These are phyloP conservation scores for Flaveria ramosissima DNA, from an alignment of 129 eudicot species.

Conservation along the genomic window DNA sequence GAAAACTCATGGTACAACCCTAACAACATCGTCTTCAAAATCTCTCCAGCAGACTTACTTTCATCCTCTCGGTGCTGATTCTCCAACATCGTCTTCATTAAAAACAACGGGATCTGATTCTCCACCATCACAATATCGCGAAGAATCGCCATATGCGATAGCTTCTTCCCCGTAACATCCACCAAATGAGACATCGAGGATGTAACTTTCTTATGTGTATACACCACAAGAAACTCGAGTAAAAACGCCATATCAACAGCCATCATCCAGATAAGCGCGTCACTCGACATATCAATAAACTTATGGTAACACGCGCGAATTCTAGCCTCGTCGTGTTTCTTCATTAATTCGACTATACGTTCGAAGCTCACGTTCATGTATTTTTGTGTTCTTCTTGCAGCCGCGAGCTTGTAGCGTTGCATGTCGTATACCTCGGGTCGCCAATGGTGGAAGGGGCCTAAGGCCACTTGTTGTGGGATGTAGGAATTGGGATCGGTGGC, in stretches of 20 bases:
- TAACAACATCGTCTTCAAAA: slow-evolving; percentile 36
- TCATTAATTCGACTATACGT: slow-evolving; percentile 38
- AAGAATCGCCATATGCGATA: slow-evolving; percentile 53
- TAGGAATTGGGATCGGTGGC: slow-evolving; percentile 48
- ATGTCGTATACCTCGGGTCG: slow-evolving; percentile 61
- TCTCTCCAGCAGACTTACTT: slow-evolving; percentile 37
- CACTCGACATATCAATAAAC: slow-evolving; percentile 45
- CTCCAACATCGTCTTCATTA: slow-evolving; percentile 41
- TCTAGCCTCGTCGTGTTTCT: slow-evolving; percentile 33
- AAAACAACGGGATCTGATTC: slow-evolving; percentile 69
- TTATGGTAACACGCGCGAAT: slow-evolving; percentile 62
- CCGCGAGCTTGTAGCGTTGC: slow-evolving; percentile 62
- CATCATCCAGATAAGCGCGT: slow-evolving; percentile 72
- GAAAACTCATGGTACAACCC: slow-evolving; percentile 54
- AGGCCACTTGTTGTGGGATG: slow-evolving; percentile 52
- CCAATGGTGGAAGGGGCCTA: slow-evolving; percentile 73
- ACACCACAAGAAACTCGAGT: slow-evolving; percentile 62
- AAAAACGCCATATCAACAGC: slow-evolving; percentile 56
- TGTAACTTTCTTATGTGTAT: slow-evolving; percentile 6
- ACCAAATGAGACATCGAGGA: slow-evolving; percentile 57
- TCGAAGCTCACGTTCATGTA: slow-evolving; percentile 32
- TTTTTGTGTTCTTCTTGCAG: slow-evolving; percentile 52
- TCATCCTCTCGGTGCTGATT: slow-evolving; percentile 24
- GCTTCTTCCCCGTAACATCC: slow-evolving; percentile 48
- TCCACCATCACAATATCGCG: slow-evolving; percentile 65